Base-by-base conservation (phyloP, 2,329 filamentous ascomycete genomes). In the Pseudocercospora cruenta region DNA sequence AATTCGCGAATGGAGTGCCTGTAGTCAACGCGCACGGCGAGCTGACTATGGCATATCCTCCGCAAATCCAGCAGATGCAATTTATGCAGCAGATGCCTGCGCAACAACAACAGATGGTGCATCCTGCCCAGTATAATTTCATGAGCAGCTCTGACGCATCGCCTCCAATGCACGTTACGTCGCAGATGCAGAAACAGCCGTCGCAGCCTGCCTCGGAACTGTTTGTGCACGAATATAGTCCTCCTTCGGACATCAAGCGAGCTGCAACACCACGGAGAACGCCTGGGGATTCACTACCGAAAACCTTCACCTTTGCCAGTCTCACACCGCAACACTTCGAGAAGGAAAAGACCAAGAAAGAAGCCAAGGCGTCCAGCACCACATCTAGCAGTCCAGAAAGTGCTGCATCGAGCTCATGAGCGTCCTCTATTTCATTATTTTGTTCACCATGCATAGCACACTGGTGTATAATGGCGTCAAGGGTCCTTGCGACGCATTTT, bases 251-350 rank as follows among this genome's bases (percentile, higher is more conserved):
- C n/a, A 68, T 77, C 4, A 80, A 78, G 53, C 70, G 72, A 22
- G 69, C 71, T n/a, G 69, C 72, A 7, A 74, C 71, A 14, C 74
- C 74, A 16, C 70, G 76, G 4, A 76, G 74, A 65, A 57, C 75
- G 72, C 77, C 67, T n/a, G 70, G 61, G 9, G 75, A 77, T 49
- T 67, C 64, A 21, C 73, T 69, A 10, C 76, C 79, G 1, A 83
- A 82, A 73, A 82, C 77, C 64, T 84, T 82, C 69, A 80, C 81
- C 16, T 84, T 84, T 63, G 80, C 81, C 54, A 83, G 83, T 58
- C 80, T 82, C 64, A 79, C 79, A 9, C 81, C 82, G 1, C 76
- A 78, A 66, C 79, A 82, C 69, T 83, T 82, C 69, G 74, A 75
- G 65, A 74, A 73, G 65, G 71, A 72, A 45, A 76, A 75, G 67